These are phyloP conservation scores for Ophiostoma sp. DNA, from an alignment of 2,329 filamentous ascomycete species.

Conservation along the genomic window DNA sequence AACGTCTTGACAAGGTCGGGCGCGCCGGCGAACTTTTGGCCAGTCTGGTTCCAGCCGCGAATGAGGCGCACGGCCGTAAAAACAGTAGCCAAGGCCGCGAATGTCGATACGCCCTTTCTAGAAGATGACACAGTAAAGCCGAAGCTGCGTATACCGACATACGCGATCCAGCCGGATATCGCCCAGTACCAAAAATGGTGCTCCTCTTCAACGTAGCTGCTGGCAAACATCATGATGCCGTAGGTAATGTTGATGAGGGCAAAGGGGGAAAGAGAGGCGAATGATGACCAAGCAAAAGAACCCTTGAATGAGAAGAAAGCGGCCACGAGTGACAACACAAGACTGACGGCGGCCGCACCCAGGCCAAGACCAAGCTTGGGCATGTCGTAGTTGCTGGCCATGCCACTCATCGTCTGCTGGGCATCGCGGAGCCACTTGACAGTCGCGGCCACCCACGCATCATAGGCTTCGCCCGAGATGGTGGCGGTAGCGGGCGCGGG, in stretches of 20 bases:
- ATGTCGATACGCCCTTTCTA: not conserved
- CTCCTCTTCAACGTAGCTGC: conserved; percentile 96
- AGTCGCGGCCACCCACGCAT: conserved; percentile 24
- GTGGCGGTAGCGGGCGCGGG: conserved; percentile 24
- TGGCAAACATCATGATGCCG: conserved; percentile 91
- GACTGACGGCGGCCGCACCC: conserved; percentile 36
- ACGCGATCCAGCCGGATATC: conserved; percentile 62
- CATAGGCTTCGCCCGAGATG: conserved; percentile 22
- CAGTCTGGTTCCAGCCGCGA: conserved; percentile 90
- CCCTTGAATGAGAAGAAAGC: conserved; percentile 30
- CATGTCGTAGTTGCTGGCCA: conserved; percentile 88
- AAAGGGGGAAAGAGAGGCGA: conserved; percentile 40
- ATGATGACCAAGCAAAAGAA: conserved; percentile 5
- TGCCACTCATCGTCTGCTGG: conserved; percentile 76
- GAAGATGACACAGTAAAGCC: conserved; percentile 32
- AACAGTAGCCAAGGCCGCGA: conserved; percentile 39
- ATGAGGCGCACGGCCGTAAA: conserved; percentile 61
- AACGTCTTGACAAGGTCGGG: conserved; percentile 76
- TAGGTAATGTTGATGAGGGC: conserved; percentile 57
- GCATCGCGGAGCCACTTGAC: conserved; percentile 61
- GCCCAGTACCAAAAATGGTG: conserved; percentile 99
- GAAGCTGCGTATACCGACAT: conserved; percentile 47
- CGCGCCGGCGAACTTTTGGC: conserved; percentile 89
- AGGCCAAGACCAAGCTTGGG: conserved; percentile 51
- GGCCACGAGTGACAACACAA: conserved; percentile 39